Base-by-base conservation (phyloP, 306 rosid species). In the Rosa rugosa region DNA sequence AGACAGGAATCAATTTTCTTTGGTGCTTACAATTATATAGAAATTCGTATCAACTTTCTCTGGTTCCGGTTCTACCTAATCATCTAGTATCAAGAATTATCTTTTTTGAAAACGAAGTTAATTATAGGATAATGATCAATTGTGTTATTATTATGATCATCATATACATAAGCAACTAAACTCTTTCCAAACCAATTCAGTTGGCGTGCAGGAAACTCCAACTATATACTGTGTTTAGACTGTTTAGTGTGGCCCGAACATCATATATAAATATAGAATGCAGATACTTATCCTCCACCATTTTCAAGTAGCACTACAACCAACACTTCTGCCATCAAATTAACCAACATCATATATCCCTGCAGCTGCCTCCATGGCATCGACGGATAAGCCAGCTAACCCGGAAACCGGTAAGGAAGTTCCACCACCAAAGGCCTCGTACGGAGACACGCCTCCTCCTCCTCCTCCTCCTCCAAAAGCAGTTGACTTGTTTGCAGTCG, bases 191-290 rank as follows among this genome's bases (percentile, higher is more conserved):
- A 77, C 57, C 75, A 75, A 67, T 50, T 49, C 69, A n/a, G 75
- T 53, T 91, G 69, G 8, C 96, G 96, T 90, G 81, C 60, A 59
- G 80, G 87, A 81, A 83, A 83, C 87, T 86, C 87, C 87, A 82
- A 75, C 77, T 49, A 65, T 17, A 16, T 44, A 83, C 22, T 75
- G 6, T 45, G 59, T 77, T 31, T 66, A 23, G 17, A 69, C 60
- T 50, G 23, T 65, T 25, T 65, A 51, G 40, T 56, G 59, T 46
- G 69, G 22, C 65, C 23, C 25, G 56, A 49, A 2, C 31, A 27
- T 31, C 40, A 45, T 23, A 47, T 70, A 71, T 53, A 71, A 38
- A 73, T 69, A 72, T 42, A 51, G 41, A 49, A 46, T 11, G 1
- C 49, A 13, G 46, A 31, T 44, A 31, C 41, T 31, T 18, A 68